Conservation (phyloP, 192 early-diverging fungal genomes). For the Entomortierella beljakovae region DNA sequence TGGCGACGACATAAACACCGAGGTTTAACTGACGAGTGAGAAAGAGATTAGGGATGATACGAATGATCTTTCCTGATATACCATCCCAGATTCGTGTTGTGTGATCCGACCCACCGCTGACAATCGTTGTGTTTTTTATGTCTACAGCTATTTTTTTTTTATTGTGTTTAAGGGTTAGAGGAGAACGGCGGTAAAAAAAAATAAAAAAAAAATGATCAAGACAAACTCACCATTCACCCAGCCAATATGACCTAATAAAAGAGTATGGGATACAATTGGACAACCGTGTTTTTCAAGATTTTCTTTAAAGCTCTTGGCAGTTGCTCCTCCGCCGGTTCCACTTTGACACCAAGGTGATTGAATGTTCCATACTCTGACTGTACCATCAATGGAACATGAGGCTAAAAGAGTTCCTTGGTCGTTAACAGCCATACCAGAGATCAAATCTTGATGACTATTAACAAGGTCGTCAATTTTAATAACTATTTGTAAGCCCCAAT, state of each 20-base stretch:
- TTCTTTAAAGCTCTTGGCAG: neutral
- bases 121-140: constrained; percentile 31
- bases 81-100: constrained; percentile 44
- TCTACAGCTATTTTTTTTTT: constrained; percentile 22
- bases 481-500: constrained; percentile 10
- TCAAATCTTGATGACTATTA: constrained; percentile 28
- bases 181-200: neutral
- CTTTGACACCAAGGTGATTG: neutral
- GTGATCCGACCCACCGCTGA: constrained; percentile 46
- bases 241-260: constrained; percentile 34
- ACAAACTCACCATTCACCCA: constrained; percentile 47
- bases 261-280: constrained; percentile 5
- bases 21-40: constrained; percentile 16
- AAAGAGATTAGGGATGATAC: constrained; percentile 23
- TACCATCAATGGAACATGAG: constrained; percentile 35
- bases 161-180: neutral
- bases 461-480: constrained; percentile 4
- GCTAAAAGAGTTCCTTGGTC: constrained; percentile 21
- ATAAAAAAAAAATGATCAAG: neutral
- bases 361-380: constrained; percentile 36
- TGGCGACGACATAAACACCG: constrained; percentile 32
- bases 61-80: constrained; percentile 6
- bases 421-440: constrained; percentile 45
- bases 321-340: no score
- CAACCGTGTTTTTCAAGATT: constrained; percentile 18